phyloP scores from a whole-genome alignment of 352 stramenopile species.

The Phytophthora crassamura region DNA sequence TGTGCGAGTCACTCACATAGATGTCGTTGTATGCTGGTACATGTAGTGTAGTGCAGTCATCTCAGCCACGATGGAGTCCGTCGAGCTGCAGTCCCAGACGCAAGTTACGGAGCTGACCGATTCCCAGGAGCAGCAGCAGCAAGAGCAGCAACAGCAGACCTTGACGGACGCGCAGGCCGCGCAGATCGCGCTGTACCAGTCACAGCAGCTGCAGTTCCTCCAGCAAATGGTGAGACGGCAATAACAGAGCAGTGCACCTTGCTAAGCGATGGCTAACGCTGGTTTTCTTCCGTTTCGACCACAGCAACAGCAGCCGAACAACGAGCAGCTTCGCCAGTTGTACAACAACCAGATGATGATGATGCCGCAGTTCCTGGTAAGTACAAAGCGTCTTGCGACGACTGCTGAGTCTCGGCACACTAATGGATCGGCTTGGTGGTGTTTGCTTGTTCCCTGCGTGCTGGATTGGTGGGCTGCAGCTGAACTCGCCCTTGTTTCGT shows the following conservation, averaged over 20 bases:
- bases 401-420: slow-evolving; percentile 9
- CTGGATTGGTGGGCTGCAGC: slow-evolving; percentile 24
- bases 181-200: slow-evolving; percentile 79
- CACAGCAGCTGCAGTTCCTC: slow-evolving; percentile 80
- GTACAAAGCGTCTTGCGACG: slow-evolving; percentile 11
- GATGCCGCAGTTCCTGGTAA: slow-evolving; percentile 84
- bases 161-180: slow-evolving; percentile 39
- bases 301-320: slow-evolving; percentile 70
- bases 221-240: slow-evolving; percentile 67
- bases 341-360: slow-evolving; percentile 84
- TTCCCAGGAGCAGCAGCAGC: slow-evolving; percentile 32
- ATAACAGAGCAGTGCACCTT: slow-evolving; percentile 1
- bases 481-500: slow-evolving; percentile 66
- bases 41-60: background rate
- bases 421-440: slow-evolving; percentile 18
- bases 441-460: slow-evolving; percentile 21
- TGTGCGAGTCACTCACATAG: slow-evolving; percentile 12
- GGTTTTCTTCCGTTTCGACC: slow-evolving; percentile 2
- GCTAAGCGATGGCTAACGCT: slow-evolving; percentile 5
- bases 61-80: slow-evolving; percentile 13
- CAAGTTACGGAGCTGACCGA: slow-evolving; percentile 7
- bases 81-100: slow-evolving; percentile 44
- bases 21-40: background rate
- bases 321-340: slow-evolving; percentile 75
- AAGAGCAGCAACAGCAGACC: slow-evolving; percentile 20